Evolutionary conservation across 495 filamentous ascomycete genomes (phyloP).

Genomic region (Hyaloscypha hepaticicola): DNA sequence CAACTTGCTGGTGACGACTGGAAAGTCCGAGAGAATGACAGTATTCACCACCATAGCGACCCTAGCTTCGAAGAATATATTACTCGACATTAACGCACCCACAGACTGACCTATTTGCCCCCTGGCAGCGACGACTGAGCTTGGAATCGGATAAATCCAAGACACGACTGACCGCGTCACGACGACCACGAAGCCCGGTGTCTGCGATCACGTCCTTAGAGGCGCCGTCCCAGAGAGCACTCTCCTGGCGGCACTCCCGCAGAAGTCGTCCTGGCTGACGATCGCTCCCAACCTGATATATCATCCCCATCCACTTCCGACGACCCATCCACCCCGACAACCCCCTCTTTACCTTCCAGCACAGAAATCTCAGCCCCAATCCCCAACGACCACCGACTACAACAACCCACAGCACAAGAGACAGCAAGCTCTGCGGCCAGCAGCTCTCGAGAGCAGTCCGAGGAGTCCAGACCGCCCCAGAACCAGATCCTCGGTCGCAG

Average conservation of each 20-base stretch:
- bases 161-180: neutral
- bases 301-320: conserved; percentile 40
- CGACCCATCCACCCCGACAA: conserved; percentile 44
- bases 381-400: conserved; percentile 7
- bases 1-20: neutral
- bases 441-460: conserved; percentile 17
- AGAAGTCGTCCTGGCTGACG: conserved; percentile 47
- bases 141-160: conserved; percentile 22
- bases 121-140: neutral
- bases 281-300: conserved; percentile 36
- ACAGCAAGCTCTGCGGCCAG: conserved; percentile 21
- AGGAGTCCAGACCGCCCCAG: conserved; percentile 22
- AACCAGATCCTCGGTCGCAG: conserved; percentile 29
- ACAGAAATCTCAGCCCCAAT: conserved; percentile 38
- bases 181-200: conserved; percentile 10
- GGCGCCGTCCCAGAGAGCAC: conserved; percentile 1
- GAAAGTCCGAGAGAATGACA: conserved; percentile 16
- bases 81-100: conserved; percentile 16
- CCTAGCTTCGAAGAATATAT: neutral
- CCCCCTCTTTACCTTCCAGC: conserved; percentile 38
- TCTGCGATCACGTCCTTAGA: conserved; percentile 15
- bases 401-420: neutral
- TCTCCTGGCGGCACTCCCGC: conserved; percentile 33
- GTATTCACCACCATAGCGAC: neutral
- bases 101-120: conserved; percentile 9